Base-by-base conservation (phyloP, 768 basidiomycete genomes). In the Termitomyces eurrhizus region DNA sequence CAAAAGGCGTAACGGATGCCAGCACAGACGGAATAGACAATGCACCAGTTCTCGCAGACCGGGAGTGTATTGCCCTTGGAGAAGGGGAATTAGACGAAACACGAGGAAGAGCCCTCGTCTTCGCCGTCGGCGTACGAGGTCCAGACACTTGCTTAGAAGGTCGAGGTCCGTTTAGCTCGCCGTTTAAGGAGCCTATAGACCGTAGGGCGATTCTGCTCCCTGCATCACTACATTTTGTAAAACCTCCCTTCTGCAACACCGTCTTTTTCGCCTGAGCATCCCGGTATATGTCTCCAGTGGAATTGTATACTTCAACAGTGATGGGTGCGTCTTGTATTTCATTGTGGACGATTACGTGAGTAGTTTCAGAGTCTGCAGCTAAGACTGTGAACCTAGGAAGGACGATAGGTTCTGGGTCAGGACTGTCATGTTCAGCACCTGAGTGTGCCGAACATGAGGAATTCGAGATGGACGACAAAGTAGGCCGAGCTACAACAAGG, bases 351-450 rank as follows among this genome's bases (percentile, higher is more conserved):
- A 80, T 73, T 39, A 80, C 83, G 1, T 83, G 75, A 12, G 82
- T 80, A 13, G 77, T 76, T 69, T 92, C 88, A 8, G 76, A 73
- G 66, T 92, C 86, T 2, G 87, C 83, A 11, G 86, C 82, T 16
- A 90, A 78, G 16, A 92, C 81, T 18, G 82, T 84, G 66, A 93
- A 90, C 14, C 81, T 79, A 4, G 91, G 91, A 29, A 92, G 68
- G 44, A 82, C 73, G 46, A 91, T 72, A n/a, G 83, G 80, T 44
- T 82, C 78, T 9, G 75, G 71, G 57, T 80, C 80, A 21, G 57
- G 33, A 37, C 39, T 48, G 36, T 75, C 74, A 33, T 56, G 39
- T 8, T 73, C 74, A 36, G 61, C 58, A 46, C 44, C 50, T 32
- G 59, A 51, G 32, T 61, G 29, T 29, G 33, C 44, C 21, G 52